phyloP scores from a whole-genome alignment of 805 yeast species.

The Candida ovalis region DNA sequence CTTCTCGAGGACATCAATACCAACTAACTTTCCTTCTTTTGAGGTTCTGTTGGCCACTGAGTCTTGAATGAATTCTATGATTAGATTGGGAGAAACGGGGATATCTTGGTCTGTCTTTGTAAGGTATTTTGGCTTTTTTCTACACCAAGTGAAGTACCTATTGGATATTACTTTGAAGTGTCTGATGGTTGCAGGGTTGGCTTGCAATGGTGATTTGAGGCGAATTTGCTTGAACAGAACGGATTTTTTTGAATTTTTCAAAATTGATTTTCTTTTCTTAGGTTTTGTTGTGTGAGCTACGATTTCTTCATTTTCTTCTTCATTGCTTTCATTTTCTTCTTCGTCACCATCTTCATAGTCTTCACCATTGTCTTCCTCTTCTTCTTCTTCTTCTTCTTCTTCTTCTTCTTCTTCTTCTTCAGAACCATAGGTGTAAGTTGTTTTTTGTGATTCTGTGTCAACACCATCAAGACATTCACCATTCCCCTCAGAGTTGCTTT shows the following conservation, averaged over 20 bases:
- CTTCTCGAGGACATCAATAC: not conserved
- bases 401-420: not conserved
- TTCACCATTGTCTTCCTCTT: not conserved
- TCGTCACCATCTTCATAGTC: not conserved
- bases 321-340: not conserved
- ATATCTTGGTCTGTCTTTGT: not conserved
- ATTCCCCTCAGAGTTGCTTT: not conserved
- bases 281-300: no score
- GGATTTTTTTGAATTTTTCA: not conserved
- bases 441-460: not conserved
- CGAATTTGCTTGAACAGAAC: not conserved
- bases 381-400: not conserved
- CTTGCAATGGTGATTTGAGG: not conserved
- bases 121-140: not conserved
- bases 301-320: no score
- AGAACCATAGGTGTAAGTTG: not conserved
- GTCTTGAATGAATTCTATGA: not conserved
- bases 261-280: not conserved
- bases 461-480: not conserved
- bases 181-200: not conserved
- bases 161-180: not conserved
- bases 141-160: not conserved
- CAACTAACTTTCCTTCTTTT: not conserved
- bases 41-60: not conserved
- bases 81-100: not conserved